Evolutionary conservation across 2,329 filamentous ascomycete species (phyloP).

Genomic region (Knufia petricola): DNA sequence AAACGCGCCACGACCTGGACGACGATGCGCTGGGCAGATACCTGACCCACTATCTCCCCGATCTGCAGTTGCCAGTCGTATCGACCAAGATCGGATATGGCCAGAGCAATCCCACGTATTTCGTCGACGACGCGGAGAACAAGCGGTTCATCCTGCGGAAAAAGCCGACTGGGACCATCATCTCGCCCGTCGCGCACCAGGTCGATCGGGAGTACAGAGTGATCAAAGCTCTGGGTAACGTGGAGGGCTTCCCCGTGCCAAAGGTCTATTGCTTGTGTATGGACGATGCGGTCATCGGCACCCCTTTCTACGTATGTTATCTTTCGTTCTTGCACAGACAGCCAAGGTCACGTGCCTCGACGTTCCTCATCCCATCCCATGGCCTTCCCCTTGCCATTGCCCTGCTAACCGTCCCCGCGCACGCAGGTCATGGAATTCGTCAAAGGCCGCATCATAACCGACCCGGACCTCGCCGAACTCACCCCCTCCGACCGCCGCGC

Average conservation of each 20-base stretch:
- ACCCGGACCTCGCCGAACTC: conserved; percentile 61
- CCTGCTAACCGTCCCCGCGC: background rate
- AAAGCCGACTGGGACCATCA: conserved; percentile 75
- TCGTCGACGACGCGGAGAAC: conserved; percentile 28
- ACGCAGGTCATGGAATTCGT: conserved; percentile 61
- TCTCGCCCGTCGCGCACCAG: conserved; percentile 77
- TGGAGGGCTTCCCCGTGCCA: conserved; percentile 62
- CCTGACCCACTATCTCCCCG: conserved; percentile 12
- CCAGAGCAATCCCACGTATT: conserved; percentile 17
- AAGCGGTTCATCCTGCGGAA: conserved; percentile 73
- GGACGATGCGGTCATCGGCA: conserved; percentile 62
- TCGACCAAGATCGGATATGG: conserved; percentile 18
- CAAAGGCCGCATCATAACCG: conserved; percentile 75
- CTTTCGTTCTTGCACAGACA: too few species aligned
- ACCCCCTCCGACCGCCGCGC: conserved; percentile 43
- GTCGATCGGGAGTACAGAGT: conserved; percentile 82
- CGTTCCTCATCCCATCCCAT: too few species aligned
- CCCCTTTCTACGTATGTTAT: conserved; percentile 77
- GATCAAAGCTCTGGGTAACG: conserved; percentile 62
- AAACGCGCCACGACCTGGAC: conserved; percentile 14
- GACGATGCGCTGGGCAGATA: conserved; percentile 12
- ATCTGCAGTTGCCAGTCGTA: conserved; percentile 11
- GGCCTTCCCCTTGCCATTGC: too few species aligned
- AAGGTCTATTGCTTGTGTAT: conserved; percentile 67
- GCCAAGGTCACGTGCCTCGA: too few species aligned